Conservation (phyloP, 768 basidiomycete genomes). For the Russula sp. region DNA sequence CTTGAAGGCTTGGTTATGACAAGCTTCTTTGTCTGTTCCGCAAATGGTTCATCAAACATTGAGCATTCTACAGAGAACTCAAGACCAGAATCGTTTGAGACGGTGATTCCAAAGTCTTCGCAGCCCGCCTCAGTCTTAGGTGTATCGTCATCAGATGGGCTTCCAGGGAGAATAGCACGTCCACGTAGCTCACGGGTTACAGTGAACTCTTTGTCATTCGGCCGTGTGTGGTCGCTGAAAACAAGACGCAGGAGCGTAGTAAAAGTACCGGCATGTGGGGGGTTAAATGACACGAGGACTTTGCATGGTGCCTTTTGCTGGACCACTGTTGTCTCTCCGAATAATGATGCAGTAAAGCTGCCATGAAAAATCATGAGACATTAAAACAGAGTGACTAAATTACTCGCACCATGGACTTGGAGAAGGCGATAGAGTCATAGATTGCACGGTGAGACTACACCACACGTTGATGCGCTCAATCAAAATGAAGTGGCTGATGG, state of each 20-base stretch:
- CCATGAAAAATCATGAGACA: neutral
- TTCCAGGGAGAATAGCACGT: neutral
- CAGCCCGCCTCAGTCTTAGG: neutral
- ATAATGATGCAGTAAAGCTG: slow-evolving; percentile 1
- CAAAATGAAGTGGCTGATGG: neutral
- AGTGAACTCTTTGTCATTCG: neutral
- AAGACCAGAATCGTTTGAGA: slow-evolving; percentile 13
- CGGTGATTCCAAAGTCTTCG: neutral
- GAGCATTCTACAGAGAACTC: slow-evolving; percentile 7
- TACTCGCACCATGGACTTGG: neutral
- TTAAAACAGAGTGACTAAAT: neutral
- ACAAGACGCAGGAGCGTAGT: neutral
- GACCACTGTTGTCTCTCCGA: neutral
- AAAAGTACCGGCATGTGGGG: slow-evolving; percentile 2
- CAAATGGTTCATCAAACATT: neutral
- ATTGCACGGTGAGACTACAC: neutral
- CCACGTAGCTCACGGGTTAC: slow-evolving; percentile 7
- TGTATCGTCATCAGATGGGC: no score
- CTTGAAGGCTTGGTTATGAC: neutral
- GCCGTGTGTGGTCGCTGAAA: neutral
- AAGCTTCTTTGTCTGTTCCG: neutral
- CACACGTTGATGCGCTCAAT: neutral
- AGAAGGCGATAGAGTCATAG: neutral
- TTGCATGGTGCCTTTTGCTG: neutral
- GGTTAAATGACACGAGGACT: slow-evolving; percentile 6